Percentiles rank a stretch among this genome's conserved stretches.
Conservation (phyloP, 768 basidiomycete genomes). For the Rhodotorula kratochvilovae region DNA sequence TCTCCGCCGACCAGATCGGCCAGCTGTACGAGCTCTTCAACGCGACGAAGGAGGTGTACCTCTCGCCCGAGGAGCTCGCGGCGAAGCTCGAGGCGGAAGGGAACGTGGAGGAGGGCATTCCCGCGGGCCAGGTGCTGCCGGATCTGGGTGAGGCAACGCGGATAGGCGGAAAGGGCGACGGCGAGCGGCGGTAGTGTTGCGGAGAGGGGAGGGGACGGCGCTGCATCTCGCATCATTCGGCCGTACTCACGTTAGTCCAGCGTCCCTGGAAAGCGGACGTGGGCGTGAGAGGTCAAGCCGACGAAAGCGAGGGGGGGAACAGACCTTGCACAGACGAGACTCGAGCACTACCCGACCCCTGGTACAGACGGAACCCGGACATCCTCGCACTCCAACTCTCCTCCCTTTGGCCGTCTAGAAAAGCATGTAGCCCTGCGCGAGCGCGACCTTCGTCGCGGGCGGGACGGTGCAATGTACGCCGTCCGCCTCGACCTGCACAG, state of each 20-base stretch:
- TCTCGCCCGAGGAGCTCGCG: slow-evolving; percentile 19
- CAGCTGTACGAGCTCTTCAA: slow-evolving; percentile 95
- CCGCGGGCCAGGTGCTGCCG: slow-evolving; percentile 25
- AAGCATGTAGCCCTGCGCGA: slow-evolving; percentile 41
- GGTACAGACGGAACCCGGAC: not conserved
- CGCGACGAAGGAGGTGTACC: slow-evolving; percentile 62
- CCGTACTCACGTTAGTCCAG: no score
- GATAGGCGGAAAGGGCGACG: slow-evolving; percentile 3
- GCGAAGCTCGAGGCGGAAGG: slow-evolving; percentile 13
- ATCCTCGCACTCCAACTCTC: not conserved
- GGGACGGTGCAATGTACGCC: slow-evolving; percentile 51
- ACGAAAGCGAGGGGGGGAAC: no score
- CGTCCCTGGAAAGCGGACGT: no score
- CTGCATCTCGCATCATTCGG: not conserved
- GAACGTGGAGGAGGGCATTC: slow-evolving; percentile 7
- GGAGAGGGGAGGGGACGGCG: no score
- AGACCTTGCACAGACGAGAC: no score
- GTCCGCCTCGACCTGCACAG: slow-evolving; percentile 45
- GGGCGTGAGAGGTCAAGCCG: no score
- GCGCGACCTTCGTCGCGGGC: slow-evolving; percentile 49
- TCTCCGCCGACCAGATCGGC: slow-evolving; percentile 83
- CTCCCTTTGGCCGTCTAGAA: slow-evolving; percentile 10
- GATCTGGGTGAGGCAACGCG: slow-evolving; percentile 12
- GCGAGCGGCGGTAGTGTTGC: not conserved
- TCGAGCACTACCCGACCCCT: not conserved